A percentile compares a stretch with the other conserved stretches of the same genome.
These are phyloP conservation scores for Capsella rubella DNA, from an alignment of 441 rosid species.

Conservation along the genomic window DNA sequence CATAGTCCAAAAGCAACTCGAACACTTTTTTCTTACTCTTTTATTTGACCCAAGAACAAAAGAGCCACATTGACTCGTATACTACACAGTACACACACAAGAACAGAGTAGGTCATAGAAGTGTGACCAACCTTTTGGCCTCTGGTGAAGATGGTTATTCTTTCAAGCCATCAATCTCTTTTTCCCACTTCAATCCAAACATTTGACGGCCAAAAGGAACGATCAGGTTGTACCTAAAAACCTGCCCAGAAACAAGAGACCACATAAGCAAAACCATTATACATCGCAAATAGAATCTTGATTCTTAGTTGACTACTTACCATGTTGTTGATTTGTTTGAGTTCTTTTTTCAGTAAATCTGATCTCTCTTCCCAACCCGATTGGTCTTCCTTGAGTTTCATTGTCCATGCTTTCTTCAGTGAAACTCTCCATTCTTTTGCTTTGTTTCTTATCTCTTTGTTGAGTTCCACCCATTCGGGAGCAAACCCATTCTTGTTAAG, in stretches of 20 bases:
- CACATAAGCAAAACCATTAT: conserved; percentile 12
- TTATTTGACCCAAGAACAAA: conserved; percentile 18
- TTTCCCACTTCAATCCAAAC: conserved; percentile 88
- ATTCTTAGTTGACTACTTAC: conserved; percentile 42
- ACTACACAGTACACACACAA: conserved; percentile 26
- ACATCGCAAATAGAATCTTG: background rate
- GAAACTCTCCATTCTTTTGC: conserved; percentile 66
- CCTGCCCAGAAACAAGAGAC: conserved; percentile 50
- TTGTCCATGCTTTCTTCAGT: conserved; percentile 71
- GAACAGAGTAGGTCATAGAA: conserved; percentile 27
- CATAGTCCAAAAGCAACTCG: background rate
- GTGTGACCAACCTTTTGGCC: conserved; percentile 34
- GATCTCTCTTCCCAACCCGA: conserved; percentile 59
- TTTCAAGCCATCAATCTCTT: conserved; percentile 65
- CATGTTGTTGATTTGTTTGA: conserved; percentile 74
- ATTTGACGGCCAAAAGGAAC: conserved; percentile 94
- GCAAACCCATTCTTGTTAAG: conserved; percentile 81
- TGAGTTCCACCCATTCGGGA: conserved; percentile 95
- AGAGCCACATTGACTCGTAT: conserved; percentile 35
- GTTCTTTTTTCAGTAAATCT: conserved; percentile 53
- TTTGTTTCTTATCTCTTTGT: conserved; percentile 68
- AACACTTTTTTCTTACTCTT: conserved; percentile 22
- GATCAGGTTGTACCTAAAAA: conserved; percentile 78
- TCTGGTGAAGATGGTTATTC: conserved; percentile 41
- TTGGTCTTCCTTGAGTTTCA: conserved; percentile 54